Evolutionary conservation across 805 yeast species (phyloP).

Genomic region (Suhomyces sp.): DNA sequence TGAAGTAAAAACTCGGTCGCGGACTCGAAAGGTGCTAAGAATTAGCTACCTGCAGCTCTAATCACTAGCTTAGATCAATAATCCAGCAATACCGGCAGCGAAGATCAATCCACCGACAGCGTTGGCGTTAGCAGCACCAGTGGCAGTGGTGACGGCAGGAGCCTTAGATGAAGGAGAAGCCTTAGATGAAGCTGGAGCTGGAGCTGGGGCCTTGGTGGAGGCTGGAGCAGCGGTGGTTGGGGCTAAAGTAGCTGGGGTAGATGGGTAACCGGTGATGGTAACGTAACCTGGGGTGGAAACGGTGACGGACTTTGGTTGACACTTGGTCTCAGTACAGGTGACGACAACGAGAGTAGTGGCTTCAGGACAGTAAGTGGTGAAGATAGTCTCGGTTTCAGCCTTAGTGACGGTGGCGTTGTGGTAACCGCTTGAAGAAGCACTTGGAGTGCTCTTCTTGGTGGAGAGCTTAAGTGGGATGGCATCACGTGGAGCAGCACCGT

Average conservation of each 20-base stretch:
- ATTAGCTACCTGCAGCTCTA: not conserved
- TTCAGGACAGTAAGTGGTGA: slow-evolving; percentile 37
- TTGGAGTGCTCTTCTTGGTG: not conserved
- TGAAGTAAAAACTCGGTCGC: not conserved
- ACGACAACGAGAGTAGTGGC: slow-evolving; percentile 33
- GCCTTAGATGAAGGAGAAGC: not conserved
- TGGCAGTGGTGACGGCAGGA: slow-evolving; percentile 6
- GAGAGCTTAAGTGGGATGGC: slow-evolving; percentile 15
- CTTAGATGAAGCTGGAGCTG: not conserved
- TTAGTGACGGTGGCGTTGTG: slow-evolving; percentile 20
- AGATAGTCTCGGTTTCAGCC: slow-evolving; percentile 31
- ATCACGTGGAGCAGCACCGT: slow-evolving; percentile 25
- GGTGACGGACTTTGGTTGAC: slow-evolving; percentile 26
- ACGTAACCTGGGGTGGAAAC: slow-evolving; percentile 31
- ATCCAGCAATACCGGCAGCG: slow-evolving; percentile 2
- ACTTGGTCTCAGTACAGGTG: slow-evolving; percentile 24
- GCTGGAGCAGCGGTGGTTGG: not conserved
- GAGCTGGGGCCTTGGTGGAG: not conserved
- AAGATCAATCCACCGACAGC: slow-evolving; percentile 5
- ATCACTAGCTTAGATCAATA: not conserved
- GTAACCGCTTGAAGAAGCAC: not conserved
- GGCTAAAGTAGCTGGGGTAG: not conserved
- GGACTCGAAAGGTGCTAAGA: not conserved
- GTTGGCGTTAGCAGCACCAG: slow-evolving; percentile 10
- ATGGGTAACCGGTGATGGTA: slow-evolving; percentile 25